A percentile compares a stretch with the other conserved stretches of the same genome.
Evolutionary conservation across 2,329 filamentous ascomycete genomes (phyloP).

Genomic region (Penicillium sp.): DNA sequence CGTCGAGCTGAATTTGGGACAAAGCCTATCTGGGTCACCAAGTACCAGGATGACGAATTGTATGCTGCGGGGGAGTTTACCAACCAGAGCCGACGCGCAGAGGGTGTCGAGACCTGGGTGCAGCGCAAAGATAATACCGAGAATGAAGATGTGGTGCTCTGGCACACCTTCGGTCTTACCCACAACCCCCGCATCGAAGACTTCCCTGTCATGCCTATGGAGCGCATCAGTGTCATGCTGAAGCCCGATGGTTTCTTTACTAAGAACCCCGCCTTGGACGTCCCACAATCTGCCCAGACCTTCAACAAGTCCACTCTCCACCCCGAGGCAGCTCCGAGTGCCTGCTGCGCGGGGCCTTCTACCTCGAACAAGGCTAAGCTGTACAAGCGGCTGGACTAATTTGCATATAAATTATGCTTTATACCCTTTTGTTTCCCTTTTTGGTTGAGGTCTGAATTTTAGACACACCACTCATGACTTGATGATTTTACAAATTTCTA

Average conservation of each 20-base stretch:
- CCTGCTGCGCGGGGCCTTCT: conserved; percentile 21
- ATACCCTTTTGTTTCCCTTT: background rate
- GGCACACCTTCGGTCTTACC: conserved; percentile 56
- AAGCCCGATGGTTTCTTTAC: conserved; percentile 55
- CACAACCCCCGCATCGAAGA: conserved; percentile 66
- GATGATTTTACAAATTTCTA: background rate
- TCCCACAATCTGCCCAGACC: conserved; percentile 42
- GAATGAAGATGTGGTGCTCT: conserved; percentile 46
- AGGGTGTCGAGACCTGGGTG: conserved; percentile 56
- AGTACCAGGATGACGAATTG: conserved; percentile 54
- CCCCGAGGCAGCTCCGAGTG: conserved; percentile 16
- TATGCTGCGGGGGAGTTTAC: conserved; percentile 58
- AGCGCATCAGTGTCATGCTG: conserved; percentile 51
- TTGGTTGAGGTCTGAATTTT: background rate
- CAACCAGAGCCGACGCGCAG: conserved; percentile 56
- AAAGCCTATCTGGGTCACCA: conserved; percentile 57
- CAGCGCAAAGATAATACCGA: conserved; percentile 48
- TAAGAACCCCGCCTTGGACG: conserved; percentile 53
- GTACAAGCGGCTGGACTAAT: conserved; percentile 29
- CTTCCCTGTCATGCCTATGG: conserved; percentile 68
- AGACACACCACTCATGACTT: background rate
- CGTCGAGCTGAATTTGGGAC: conserved; percentile 57
- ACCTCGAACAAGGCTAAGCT: conserved; percentile 31
- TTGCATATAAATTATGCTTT: background rate
- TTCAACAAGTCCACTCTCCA: conserved; percentile 45